A percentile compares a stretch with the other conserved stretches of the same genome.
These are phyloP conservation scores for Plantago elongata DNA, from an alignment of 257 asterid genomes.

Conservation along the genomic window DNA sequence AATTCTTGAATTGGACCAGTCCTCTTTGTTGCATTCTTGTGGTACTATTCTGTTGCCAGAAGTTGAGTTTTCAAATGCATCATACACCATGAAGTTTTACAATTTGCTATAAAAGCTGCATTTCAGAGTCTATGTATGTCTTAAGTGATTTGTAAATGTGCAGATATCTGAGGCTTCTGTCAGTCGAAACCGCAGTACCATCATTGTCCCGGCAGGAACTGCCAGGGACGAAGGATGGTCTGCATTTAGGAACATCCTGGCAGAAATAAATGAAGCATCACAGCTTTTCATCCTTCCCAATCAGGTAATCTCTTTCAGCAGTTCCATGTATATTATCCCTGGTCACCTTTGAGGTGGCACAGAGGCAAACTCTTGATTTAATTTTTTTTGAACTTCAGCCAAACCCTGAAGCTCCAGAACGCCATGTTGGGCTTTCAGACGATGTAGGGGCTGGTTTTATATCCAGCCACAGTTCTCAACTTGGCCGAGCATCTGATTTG, in stretches of 20 bases:
- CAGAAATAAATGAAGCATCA: conserved; percentile 85
- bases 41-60: too few relatives aligned
- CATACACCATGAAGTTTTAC: not conserved
- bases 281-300: conserved; percentile 60
- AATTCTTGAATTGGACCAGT: too few relatives aligned
- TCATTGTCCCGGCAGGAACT: conserved; percentile 96
- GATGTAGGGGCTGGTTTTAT: conserved; percentile 98
- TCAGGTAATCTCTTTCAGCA: conserved; percentile 40
- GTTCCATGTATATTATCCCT: conserved; percentile 4
- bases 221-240: conserved; percentile 95
- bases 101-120: not conserved
- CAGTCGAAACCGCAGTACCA: conserved; percentile 98
- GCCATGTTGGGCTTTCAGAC: conserved; percentile 82
- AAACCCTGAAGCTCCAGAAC: conserved; percentile 67
- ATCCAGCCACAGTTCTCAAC: conserved; percentile 81
- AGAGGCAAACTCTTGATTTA: conserved; percentile 23
- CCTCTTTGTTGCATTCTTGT: too few relatives aligned
- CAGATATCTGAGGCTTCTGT: conserved; percentile 98
- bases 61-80: too few relatives aligned
- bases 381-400: conserved; percentile 40
- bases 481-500: conserved; percentile 55
- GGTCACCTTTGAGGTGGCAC: conserved; percentile 16
- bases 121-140: conserved; percentile 8
- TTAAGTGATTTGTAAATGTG: conserved; percentile 24
- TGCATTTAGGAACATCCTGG: conserved; percentile 86